Base-by-base conservation (phyloP, 2,329 filamentous ascomycete species). In the Fragosphaeria purpurea region DNA sequence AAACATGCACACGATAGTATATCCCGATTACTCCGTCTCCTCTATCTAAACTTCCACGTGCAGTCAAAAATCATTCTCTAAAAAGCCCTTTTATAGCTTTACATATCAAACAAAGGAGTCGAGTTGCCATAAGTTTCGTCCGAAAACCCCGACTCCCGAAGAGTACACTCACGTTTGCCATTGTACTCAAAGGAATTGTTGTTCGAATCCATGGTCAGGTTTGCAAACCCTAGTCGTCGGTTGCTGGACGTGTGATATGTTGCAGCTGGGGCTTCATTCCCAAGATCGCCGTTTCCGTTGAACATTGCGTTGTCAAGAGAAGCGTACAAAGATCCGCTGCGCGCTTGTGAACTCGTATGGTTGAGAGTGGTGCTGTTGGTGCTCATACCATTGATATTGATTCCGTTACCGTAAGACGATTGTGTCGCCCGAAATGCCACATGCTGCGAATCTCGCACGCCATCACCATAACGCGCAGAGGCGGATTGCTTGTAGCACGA, bases 231-330 rank as follows among this genome's bases (percentile, higher is more conserved):
- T 37, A 61, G 58, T 41, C 53, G 55, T 7, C 50, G 52, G 32
- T 48, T 50, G 43, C 60, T 63, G 35, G 61, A 59, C 2, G 61
- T 55, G n/a, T 62, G 58, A 47, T 65, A 68, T 4, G 56, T 41
- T 9, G 51, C 48, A 1, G 58, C 44, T 1, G 51, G 30, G 2
- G 57, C 35, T 41, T 63, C 63, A 7, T 53, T 44, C 5, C 60
- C 58, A 7, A 11, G 11, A 37, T 22, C 22, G n/a, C 34, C 13
- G 11, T n/a, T 44, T 13, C 31, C 33, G 31, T 32, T 33, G 37
- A 52, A 54, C 41, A 57, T 47, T 2, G 50, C 49, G 30, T 31
- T 44, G n/a, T 65, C 62, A 13, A 62, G 59, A n/a, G 59, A 59
- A 10, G 57, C 57, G 50, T 62, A 63, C 37, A 55, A 53, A 10